Conservation (phyloP, 2,329 filamentous ascomycete genomes). For the Colletotrichum camelliae region DNA sequence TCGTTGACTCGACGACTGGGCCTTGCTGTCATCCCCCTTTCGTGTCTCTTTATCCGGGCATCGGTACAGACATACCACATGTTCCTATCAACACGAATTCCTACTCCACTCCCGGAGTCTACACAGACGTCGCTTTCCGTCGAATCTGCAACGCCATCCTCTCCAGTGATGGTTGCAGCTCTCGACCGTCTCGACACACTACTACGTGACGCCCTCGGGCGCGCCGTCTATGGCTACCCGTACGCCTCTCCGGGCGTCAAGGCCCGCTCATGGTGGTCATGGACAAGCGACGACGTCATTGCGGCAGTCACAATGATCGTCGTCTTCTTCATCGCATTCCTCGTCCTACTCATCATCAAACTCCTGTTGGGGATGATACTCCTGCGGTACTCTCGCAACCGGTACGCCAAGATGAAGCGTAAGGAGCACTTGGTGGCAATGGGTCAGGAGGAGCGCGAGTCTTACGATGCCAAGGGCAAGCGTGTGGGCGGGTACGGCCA, state of each 20-base stretch:
- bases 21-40: slow-evolving; percentile 88
- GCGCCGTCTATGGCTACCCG: slow-evolving; percentile 70
- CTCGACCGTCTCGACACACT: slow-evolving; percentile 80
- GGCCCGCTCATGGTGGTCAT: slow-evolving; percentile 53
- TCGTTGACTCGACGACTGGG: slow-evolving; percentile 90
- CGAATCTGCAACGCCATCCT: slow-evolving; percentile 67
- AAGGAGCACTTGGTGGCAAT: slow-evolving; percentile 60
- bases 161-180: slow-evolving; percentile 77
- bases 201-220: slow-evolving; percentile 77
- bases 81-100: slow-evolving; percentile 89
- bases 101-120: slow-evolving; percentile 71
- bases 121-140: slow-evolving; percentile 69
- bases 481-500: slow-evolving; percentile 83
- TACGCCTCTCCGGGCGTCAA: slow-evolving; percentile 40
- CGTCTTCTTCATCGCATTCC: slow-evolving; percentile 83
- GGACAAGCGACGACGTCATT: slow-evolving; percentile 75
- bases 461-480: slow-evolving; percentile 73
- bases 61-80: slow-evolving; percentile 97
- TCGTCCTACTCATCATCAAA: slow-evolving; percentile 84
- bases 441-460: slow-evolving; percentile 55
- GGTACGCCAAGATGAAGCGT: slow-evolving; percentile 82
- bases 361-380: slow-evolving; percentile 88
- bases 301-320: slow-evolving; percentile 82
- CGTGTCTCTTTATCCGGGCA: slow-evolving; percentile 93
- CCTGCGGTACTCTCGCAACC: slow-evolving; percentile 76